phyloP scores from a whole-genome alignment of 345 rosid species.

The Atalantia buxifolia region DNA sequence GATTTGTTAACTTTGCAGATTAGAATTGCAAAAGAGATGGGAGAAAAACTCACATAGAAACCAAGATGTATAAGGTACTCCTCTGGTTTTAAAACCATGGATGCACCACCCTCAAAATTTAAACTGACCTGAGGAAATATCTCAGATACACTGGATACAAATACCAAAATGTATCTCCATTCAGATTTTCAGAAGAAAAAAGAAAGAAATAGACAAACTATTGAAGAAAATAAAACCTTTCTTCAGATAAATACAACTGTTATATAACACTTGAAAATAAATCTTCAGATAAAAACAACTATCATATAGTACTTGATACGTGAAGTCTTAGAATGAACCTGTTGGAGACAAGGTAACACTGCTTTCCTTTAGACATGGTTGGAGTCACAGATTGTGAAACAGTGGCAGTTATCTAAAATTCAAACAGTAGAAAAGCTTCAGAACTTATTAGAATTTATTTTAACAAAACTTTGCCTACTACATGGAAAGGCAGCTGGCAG shows the following conservation, averaged over 20 bases:
- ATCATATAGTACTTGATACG: not conserved
- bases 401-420: conserved; percentile 50
- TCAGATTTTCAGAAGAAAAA: not conserved
- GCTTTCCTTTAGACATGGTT: conserved; percentile 64
- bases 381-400: conserved; percentile 68
- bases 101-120: conserved; percentile 83
- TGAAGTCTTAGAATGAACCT: conserved; percentile 47
- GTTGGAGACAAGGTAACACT: conserved; percentile 70
- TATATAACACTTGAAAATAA: not conserved
- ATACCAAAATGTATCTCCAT: conserved; percentile 1
- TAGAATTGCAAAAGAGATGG: conserved; percentile 1
- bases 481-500: conserved; percentile 1
- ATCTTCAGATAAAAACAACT: not conserved
- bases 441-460: not conserved
- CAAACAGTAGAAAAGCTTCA: conserved; percentile 12
- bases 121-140: conserved; percentile 78
- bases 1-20: conserved; percentile 12
- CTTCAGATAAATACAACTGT: too few species aligned
- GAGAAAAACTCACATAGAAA: conserved; percentile 52
- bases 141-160: conserved; percentile 47
- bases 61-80: conserved; percentile 78
- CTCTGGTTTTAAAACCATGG: conserved; percentile 77
- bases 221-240: not conserved
- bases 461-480: not conserved
- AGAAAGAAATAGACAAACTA: not conserved